Evolutionary conservation across 2,329 filamentous ascomycete species (phyloP), one percentile per base, ranked within the genome.

Genomic region (Ascochyta pisi): DNA sequence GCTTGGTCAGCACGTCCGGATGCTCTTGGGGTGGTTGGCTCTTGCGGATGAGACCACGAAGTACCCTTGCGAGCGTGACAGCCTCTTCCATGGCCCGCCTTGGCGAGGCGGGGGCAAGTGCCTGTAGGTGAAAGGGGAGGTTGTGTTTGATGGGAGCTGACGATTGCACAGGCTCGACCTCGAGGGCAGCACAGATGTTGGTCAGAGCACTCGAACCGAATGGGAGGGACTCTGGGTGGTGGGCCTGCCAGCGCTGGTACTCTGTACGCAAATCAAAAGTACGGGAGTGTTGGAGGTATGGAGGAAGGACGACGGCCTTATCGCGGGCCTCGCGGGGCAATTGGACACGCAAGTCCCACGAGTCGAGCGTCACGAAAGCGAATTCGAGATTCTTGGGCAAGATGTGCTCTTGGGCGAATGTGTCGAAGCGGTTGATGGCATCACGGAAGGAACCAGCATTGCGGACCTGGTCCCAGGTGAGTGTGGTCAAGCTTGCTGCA

Each of bases 121-220:
- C 94, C 81, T 99, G 95, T 60, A 99, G 83, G 76, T 99, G 95
- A 81, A 99, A 99, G 10, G 95, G 95, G 35, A 99, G 84, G 76
- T 98, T 98, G 77, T 98, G 95, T 80, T 98, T 99, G 80, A 99
- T 98, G 40, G 95, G 95, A 53, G 95, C 94, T 72, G 93, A 98
- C 10, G 93, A 94, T 79, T 98, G 93, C 34, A 99, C 92, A 52
- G 96, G 93, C 79, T 99, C 95, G 43, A 99, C 95, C 79, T 99
- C 95, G 50, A 99, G 88, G 50, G 95, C 95, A 62, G 95, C 95
- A 81, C 95, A 99, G 76, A 99, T 99, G 79, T 98, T 98, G 68
- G 93, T 89, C 63, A 99, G 84, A 76, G 95, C 96, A 56, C 92
- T 96, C 45, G 95, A 94, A 16, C 94, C 95, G 73, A 98, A 99